Evolutionary conservation across 768 basidiomycete genomes (phyloP).

Genomic region (Mycena amicta): DNA sequence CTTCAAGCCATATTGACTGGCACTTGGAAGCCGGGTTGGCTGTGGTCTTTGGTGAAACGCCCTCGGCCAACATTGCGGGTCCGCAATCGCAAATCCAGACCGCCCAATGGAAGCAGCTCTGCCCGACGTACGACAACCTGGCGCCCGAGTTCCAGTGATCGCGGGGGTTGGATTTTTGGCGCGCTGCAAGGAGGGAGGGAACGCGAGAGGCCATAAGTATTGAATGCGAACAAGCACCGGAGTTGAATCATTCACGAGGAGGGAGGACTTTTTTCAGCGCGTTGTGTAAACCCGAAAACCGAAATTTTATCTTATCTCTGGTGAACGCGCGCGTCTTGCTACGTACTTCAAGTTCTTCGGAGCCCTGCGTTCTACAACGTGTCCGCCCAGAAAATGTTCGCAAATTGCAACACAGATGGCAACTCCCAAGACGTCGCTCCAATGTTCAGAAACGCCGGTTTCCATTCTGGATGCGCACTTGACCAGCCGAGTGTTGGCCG

Average conservation of each 20-base stretch:
- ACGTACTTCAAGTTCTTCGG: too few species aligned
- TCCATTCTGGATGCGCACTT: not conserved
- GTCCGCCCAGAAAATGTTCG: too few species aligned
- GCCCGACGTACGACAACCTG: conserved; percentile 30
- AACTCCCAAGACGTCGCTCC: not conserved
- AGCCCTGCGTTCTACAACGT: too few species aligned
- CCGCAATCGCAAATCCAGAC: conserved; percentile 34
- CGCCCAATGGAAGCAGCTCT: conserved; percentile 34
- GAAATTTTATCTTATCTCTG: too few species aligned
- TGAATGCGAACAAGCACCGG: too few species aligned
- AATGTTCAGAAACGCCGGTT: not conserved
- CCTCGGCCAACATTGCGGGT: conserved; percentile 29
- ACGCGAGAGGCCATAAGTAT: too few species aligned
- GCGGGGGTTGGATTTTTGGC: too few species aligned
- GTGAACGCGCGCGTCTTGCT: too few species aligned
- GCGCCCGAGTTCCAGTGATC: conserved; percentile 33
- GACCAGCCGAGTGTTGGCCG: not conserved
- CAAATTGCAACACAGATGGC: too few species aligned
- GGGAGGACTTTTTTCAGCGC: too few species aligned
- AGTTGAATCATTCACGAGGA: too few species aligned
- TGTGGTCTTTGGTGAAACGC: conserved; percentile 35
- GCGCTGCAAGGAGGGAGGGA: not conserved
- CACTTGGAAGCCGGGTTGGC: conserved; percentile 40
- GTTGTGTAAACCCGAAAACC: too few species aligned
- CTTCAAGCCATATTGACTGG: conserved; percentile 38